Percentiles rank a stretch among this genome's conserved stretches.
These are phyloP conservation scores for Corynascus novoguineensis DNA, from an alignment of 495 filamentous ascomycete genomes.

Conservation along the genomic window DNA sequence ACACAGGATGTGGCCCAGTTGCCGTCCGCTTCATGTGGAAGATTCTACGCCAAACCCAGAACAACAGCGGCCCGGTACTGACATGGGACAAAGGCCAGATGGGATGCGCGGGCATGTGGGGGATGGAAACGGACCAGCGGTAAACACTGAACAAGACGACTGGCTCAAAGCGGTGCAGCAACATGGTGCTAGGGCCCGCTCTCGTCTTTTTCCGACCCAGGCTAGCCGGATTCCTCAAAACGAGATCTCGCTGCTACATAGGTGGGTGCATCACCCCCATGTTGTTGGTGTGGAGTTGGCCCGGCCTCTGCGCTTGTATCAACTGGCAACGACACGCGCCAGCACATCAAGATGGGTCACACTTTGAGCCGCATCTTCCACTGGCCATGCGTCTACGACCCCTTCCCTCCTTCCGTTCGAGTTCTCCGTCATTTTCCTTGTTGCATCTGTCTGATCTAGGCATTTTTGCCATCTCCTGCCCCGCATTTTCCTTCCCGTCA, in stretches of 20 bases:
- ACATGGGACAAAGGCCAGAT: constrained; percentile 34
- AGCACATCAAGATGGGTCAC: constrained; percentile 78
- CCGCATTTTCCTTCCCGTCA: constrained; percentile 45
- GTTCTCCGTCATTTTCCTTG: constrained; percentile 40
- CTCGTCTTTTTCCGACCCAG: constrained; percentile 33
- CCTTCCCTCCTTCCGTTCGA: constrained; percentile 40
- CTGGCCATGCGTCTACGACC: constrained; percentile 48
- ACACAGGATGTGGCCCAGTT: too few relatives aligned
- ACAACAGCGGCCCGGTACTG: constrained; percentile 17
- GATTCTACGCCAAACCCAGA: constrained; percentile 16
- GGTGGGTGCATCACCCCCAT: constrained; percentile 44
- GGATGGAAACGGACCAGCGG: constrained; percentile 17
- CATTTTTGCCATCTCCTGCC: constrained; percentile 41
- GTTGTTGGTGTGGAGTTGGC: constrained; percentile 54
- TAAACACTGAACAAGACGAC: constrained; percentile 31
- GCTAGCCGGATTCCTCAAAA: constrained; percentile 41
- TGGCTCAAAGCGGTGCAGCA: constrained; percentile 27
- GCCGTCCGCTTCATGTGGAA: background rate
- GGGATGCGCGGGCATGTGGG: constrained; percentile 4
- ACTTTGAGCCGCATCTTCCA: constrained; percentile 57
- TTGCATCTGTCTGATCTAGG: constrained; percentile 40
- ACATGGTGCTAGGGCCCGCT: constrained; percentile 37
- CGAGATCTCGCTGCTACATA: constrained; percentile 43
- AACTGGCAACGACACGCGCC: constrained; percentile 83
- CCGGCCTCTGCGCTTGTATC: constrained; percentile 56